These are phyloP conservation scores for Lecanicillium sp. DNA, from an alignment of 2,329 filamentous ascomycete species.

Conservation along the genomic window DNA sequence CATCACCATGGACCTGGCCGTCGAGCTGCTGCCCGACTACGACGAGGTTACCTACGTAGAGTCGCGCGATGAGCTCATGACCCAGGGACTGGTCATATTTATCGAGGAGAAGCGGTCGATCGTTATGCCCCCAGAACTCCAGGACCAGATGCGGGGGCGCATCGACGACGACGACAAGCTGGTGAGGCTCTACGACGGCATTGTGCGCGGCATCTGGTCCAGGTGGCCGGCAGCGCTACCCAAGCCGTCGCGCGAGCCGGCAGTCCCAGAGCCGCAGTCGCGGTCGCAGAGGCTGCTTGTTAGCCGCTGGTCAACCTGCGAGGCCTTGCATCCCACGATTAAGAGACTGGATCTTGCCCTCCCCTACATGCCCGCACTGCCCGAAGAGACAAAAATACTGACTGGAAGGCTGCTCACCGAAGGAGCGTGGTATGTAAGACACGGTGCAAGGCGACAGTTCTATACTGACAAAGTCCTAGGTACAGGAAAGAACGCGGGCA, in stretches of 20 bases:
- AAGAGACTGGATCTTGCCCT: conserved; percentile 5
- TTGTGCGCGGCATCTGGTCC: conserved; percentile 7
- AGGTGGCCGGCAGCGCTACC: conserved; percentile 12
- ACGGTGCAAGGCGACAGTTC: no score
- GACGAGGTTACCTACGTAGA: conserved; percentile 7
- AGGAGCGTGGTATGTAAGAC: conserved; percentile 6
- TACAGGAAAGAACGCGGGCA: conserved; percentile 14
- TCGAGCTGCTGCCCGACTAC: background rate
- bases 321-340: background rate
- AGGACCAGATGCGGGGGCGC: conserved; percentile 1
- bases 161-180: background rate
- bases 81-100: conserved; percentile 1
- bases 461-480: background rate
- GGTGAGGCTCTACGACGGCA: background rate
- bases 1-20: background rate
- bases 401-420: background rate
- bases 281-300: background rate
- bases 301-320: conserved; percentile 8
- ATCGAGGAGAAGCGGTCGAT: conserved; percentile 3
- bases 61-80: conserved; percentile 4
- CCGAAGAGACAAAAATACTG: background rate
- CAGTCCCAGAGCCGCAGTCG: conserved; percentile 9
- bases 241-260: conserved; percentile 1
- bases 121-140: conserved; percentile 3
- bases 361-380: background rate